Conservation (phyloP, 768 basidiomycete genomes). For the Serendipita vermifera region DNA sequence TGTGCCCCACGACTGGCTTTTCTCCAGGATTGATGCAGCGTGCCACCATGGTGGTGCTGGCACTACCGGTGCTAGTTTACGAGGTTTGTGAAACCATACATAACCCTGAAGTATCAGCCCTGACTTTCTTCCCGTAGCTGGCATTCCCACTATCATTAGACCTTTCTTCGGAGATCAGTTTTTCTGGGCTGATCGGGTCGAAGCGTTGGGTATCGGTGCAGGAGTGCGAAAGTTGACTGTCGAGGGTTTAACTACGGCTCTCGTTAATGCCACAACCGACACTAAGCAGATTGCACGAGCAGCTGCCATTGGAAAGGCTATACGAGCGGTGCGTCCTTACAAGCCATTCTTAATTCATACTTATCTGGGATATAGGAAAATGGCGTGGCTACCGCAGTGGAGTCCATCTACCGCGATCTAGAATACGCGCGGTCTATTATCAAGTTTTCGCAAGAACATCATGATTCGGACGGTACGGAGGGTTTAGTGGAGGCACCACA, state of each 20-base stretch:
- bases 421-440: conserved; percentile 87
- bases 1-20: conserved; percentile 93
- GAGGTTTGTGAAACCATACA: conserved; percentile 42
- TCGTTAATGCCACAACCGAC: conserved; percentile 73
- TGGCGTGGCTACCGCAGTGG: conserved; percentile 86
- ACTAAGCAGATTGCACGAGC: conserved; percentile 80
- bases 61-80: conserved; percentile 85
- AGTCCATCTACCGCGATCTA: conserved; percentile 90
- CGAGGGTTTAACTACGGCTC: conserved; percentile 61
- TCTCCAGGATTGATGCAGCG: conserved; percentile 85
- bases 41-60: conserved; percentile 98
- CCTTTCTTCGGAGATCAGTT: conserved; percentile 98
- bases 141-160: conserved; percentile 88
- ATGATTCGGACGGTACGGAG: background rate
- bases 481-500: conserved; percentile 2
- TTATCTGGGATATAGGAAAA: conserved; percentile 59
- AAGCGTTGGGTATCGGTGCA: conserved; percentile 83
- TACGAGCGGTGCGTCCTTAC: conserved; percentile 49
- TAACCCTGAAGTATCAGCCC: conserved; percentile 1
- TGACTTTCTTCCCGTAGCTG: conserved; percentile 38
- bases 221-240: conserved; percentile 81
- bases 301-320: conserved; percentile 69
- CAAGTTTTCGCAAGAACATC: conserved; percentile 29
- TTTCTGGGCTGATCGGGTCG: conserved; percentile 97
- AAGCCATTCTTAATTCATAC: background rate